Percentiles rank a stretch among this genome's conserved stretches.
phyloP scores from a whole-genome alignment of 176 grass and related monocot species.

The Avena eriantha region DNA sequence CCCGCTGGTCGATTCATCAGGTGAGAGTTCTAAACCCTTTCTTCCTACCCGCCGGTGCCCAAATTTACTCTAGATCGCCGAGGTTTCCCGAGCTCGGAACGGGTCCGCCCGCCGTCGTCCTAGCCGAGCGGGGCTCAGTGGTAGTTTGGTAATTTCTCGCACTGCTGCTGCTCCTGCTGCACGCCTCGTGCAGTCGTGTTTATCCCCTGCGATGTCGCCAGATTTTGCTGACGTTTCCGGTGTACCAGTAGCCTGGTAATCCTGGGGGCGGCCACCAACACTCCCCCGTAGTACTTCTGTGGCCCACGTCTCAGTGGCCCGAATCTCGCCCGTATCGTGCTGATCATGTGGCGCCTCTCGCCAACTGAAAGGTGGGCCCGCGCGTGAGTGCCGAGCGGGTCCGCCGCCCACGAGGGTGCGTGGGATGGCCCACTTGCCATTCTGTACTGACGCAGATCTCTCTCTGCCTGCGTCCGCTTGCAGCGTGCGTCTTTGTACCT shows the following conservation, averaged over 20 bases:
- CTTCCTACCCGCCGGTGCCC: background rate
- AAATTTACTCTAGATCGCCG: background rate
- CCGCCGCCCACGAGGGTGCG: background rate
- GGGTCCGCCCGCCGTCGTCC: background rate
- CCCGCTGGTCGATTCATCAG: background rate
- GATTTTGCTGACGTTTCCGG: background rate
- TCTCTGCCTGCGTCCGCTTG: background rate
- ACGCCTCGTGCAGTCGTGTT: background rate
- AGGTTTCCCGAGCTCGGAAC: background rate
- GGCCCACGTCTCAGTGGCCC: slow-evolving; percentile 6
- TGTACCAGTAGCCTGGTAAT: background rate
- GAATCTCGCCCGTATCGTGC: background rate
- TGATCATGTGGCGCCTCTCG: background rate
- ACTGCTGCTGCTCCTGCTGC: background rate
- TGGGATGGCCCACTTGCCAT: background rate
- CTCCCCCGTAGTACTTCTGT: no score
- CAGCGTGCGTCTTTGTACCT: background rate
- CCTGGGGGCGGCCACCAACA: background rate
- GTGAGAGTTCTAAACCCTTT: background rate
- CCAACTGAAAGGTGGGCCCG: background rate
- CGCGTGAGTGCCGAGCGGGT: background rate
- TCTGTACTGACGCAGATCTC: background rate
- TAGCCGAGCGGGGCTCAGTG: slow-evolving; percentile 19
- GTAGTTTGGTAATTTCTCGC: slow-evolving; percentile 1
- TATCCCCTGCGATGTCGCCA: slow-evolving; percentile 16